Evolutionary conservation across 2,329 filamentous ascomycete genomes (phyloP), one percentile per base, ranked within the genome.

Genomic region (Herpomyces periplanetae): DNA sequence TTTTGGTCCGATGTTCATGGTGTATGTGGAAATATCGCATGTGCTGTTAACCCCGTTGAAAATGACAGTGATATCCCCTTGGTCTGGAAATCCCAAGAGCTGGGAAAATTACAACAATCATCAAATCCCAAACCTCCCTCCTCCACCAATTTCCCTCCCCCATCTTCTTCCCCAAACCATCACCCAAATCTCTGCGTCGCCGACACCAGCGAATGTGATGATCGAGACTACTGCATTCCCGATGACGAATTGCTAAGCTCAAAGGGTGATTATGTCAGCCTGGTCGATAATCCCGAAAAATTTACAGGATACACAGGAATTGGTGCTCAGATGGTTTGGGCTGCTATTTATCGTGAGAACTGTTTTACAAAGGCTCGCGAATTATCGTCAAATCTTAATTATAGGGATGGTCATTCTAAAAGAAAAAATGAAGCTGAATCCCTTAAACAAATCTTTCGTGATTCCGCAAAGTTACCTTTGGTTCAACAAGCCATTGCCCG

Each of bases 21-120:
- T 37, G 66, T 88, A 50, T 96, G 80, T 39, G 80, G 73, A 27
- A 96, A 96, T 40, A 71, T 85, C 29, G 80, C 73, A 9, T 96
- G 80, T 36, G 66, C 75, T 5, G 80, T 96, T 8, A 71, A 80
- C 34, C 91, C 75, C 1, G 49, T 91, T 24, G 75, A 91, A 21
- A 73, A 84, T 27, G 75, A 96, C 39, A 64, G 84, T 26, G 75
- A 91, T 27, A 71, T 96, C 21, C 80, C 80, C 5, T 45, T 53
- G 27, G 62, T 84, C 24, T 96, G 80, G 80, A 58, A 75, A 17
- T 64, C 73, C 8, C 64, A 71, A 35, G 68, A 87, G 39, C 47
- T 96, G 17, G 69, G 73, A 29, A 88, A 85, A 40, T 47, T 96
- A 3, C 61, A 85, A 34, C 80, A 80, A n/a, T n/a, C n/a, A n/a